A percentile compares a stretch with the other conserved stretches of the same genome.
phyloP scores from a whole-genome alignment of 1,139 yeast species.

The Sugiyamaella novakii region DNA sequence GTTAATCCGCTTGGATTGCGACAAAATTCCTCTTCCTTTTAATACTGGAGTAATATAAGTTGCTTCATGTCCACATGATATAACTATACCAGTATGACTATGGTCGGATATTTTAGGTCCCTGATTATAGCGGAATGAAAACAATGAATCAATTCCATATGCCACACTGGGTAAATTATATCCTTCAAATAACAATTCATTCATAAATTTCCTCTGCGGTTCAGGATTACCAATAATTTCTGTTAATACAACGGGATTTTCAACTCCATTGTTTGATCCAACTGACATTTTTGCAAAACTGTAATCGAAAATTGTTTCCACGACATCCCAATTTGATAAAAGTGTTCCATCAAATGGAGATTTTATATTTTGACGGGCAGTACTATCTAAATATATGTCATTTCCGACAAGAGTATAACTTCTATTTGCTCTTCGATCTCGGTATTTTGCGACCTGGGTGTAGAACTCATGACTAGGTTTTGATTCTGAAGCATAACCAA shows the following conservation, averaged over 20 bases:
- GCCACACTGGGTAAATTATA: constrained; percentile 73
- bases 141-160: constrained; percentile 80
- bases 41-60: constrained; percentile 83
- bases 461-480: constrained; percentile 71
- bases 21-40: constrained; percentile 62
- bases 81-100: constrained; percentile 62
- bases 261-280: constrained; percentile 49
- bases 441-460: constrained; percentile 66
- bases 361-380: constrained; percentile 66
- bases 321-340: constrained; percentile 89
- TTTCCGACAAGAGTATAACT: constrained; percentile 78
- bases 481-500: constrained; percentile 61
- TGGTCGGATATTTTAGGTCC: constrained; percentile 46
- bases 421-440: constrained; percentile 71
- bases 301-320: constrained; percentile 81
- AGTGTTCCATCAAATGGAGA: constrained; percentile 87
- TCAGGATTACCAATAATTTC: constrained; percentile 74
- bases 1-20: constrained; percentile 77
- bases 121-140: constrained; percentile 52
- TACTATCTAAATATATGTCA: constrained; percentile 72
- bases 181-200: constrained; percentile 80
- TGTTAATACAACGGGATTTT: constrained; percentile 80
- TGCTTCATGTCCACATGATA: constrained; percentile 81
- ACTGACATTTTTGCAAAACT: constrained; percentile 73
- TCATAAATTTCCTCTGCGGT: constrained; percentile 70